These are phyloP conservation scores for Sophora flavescens DNA, from an alignment of 306 rosid species.

Conservation along the genomic window DNA sequence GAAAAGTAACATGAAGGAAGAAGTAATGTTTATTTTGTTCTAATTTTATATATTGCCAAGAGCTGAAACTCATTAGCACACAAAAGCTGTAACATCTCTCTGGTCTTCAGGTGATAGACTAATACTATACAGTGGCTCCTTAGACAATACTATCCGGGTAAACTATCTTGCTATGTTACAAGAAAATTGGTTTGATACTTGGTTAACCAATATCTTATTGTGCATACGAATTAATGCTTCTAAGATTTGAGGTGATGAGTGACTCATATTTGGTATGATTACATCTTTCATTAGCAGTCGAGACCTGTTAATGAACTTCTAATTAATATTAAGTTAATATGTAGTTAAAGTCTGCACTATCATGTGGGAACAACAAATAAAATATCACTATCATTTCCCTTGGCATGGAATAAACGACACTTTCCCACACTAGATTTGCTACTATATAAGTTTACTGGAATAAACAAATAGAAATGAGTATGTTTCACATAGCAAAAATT, in stretches of 20 bases:
- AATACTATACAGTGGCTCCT: slow-evolving; percentile 89
- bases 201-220: slow-evolving; percentile 17
- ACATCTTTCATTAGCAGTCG: slow-evolving; percentile 8
- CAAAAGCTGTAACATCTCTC: slow-evolving; percentile 87
- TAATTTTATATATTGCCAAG: too few species aligned
- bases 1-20: too few species aligned
- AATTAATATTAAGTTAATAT: slow-evolving; percentile 25
- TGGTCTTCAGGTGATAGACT: slow-evolving; percentile 65
- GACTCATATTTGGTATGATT: neutral
- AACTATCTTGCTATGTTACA: slow-evolving; percentile 32
- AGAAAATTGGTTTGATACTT: slow-evolving; percentile 31
- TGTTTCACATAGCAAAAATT: neutral
- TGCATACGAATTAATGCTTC: slow-evolving; percentile 8
- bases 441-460: slow-evolving; percentile 2
- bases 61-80: slow-evolving; percentile 82
- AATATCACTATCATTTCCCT: neutral
- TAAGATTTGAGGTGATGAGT: slow-evolving; percentile 27
- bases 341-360: neutral
- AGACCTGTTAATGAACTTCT: slow-evolving; percentile 21
- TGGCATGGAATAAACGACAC: neutral
- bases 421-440: neutral
- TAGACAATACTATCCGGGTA: slow-evolving; percentile 93
- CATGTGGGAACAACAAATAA: neutral
- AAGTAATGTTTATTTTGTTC: too few species aligned
- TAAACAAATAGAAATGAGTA: slow-evolving; percentile 27